Percentiles rank a stretch among this genome's conserved stretches.
Evolutionary conservation across 2,329 filamentous ascomycete species (phyloP).

Genomic region (Xylariaceae sp.): DNA sequence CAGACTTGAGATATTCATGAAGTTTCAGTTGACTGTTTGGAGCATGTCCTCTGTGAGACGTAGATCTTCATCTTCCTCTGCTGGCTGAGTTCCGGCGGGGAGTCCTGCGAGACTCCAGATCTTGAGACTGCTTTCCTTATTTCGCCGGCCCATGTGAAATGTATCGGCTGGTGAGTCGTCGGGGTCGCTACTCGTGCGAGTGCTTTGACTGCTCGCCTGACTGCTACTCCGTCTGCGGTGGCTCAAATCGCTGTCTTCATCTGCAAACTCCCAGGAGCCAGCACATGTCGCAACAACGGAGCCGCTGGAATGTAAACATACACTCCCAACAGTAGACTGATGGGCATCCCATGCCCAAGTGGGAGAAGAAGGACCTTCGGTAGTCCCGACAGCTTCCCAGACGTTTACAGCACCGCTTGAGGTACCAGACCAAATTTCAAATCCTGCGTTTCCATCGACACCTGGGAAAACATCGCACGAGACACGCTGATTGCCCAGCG

Average conservation of each 20-base stretch:
- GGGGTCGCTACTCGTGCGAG: conserved; percentile 4
- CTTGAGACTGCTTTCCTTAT: conserved; percentile 41
- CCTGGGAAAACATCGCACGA: conserved; percentile 49
- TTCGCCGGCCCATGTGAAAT: conserved; percentile 25
- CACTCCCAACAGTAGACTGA: conserved; percentile 42
- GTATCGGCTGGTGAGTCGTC: conserved; percentile 2
- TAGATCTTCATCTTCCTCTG: not conserved
- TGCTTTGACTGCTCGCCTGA: conserved; percentile 1
- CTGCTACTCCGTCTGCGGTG: not conserved
- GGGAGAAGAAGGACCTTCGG: conserved; percentile 38
- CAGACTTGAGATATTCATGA: too few relatives aligned
- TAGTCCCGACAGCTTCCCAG: conserved; percentile 51
- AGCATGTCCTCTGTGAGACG: conserved; percentile 14
- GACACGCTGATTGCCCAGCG: conserved; percentile 51
- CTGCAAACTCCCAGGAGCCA: conserved; percentile 43
- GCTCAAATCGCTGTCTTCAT: conserved; percentile 13
- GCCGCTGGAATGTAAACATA: conserved; percentile 48
- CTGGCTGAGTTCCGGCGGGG: conserved; percentile 6
- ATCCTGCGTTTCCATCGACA: conserved; percentile 34
- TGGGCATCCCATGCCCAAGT: conserved; percentile 45
- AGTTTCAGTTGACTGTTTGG: not conserved
- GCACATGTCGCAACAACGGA: conserved; percentile 53
- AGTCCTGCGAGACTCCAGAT: conserved; percentile 36
- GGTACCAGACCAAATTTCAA: conserved; percentile 59
- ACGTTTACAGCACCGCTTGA: conserved; percentile 49